phyloP scores from a whole-genome alignment of 164 flowering plant species.

The Chloranthus sessilifolius region DNA sequence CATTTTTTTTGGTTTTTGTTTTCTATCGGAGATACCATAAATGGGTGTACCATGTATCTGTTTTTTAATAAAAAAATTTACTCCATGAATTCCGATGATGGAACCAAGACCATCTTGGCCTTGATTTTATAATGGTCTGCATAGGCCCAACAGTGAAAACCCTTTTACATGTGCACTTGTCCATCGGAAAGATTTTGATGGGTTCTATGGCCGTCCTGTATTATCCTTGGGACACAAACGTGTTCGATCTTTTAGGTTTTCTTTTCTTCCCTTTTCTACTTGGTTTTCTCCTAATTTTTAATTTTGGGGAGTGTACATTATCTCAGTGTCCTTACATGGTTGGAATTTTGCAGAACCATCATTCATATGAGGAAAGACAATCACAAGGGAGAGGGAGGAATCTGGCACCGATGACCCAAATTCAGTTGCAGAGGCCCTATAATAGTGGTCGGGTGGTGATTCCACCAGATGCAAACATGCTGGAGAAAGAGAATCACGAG shows the following conservation, averaged over 20 bases:
- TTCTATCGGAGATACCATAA: too few relatives aligned
- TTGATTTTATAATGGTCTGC: too few relatives aligned
- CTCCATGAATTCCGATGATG: too few relatives aligned
- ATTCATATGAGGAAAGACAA: slow-evolving; percentile 30
- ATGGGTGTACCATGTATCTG: too few relatives aligned
- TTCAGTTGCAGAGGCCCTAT: slow-evolving; percentile 30
- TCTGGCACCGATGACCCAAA: slow-evolving; percentile 15
- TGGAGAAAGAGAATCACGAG: slow-evolving; percentile 35
- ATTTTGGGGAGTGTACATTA: neutral
- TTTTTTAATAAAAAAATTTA: too few relatives aligned
- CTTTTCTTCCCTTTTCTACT: neutral
- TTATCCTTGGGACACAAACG: slow-evolving; percentile 5
- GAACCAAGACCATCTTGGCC: too few relatives aligned
- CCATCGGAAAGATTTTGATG: too few relatives aligned
- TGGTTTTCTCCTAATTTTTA: too few relatives aligned
- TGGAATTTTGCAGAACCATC: slow-evolving; percentile 47
- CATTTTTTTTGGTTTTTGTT: too few relatives aligned
- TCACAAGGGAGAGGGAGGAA: slow-evolving; percentile 37
- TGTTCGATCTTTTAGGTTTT: slow-evolving; percentile 1
- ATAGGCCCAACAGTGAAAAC: too few relatives aligned
- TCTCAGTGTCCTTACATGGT: slow-evolving; percentile 10
- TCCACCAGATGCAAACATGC: slow-evolving; percentile 19
- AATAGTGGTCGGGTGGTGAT: slow-evolving; percentile 29
- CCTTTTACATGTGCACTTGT: too few relatives aligned
- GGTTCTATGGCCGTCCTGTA: too few relatives aligned